Evolutionary conservation across 2,329 filamentous ascomycete genomes (phyloP).

Genomic region (Penicillium sp.): DNA sequence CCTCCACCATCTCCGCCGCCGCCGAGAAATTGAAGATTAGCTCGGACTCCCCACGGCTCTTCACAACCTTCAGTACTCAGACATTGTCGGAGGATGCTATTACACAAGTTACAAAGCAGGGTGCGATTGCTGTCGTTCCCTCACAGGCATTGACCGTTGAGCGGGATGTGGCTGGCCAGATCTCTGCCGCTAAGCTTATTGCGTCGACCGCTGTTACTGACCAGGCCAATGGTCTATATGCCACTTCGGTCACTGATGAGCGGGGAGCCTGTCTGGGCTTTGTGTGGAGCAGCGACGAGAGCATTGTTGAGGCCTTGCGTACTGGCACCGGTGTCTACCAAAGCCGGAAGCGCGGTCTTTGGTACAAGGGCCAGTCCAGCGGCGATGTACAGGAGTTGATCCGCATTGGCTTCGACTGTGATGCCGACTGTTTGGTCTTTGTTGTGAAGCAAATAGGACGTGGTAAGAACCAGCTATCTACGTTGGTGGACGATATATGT

Average conservation of each 20-base stretch:
- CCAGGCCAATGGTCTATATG: slow-evolving; percentile 70
- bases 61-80: slow-evolving; percentile 27
- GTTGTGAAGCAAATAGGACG: slow-evolving; percentile 79
- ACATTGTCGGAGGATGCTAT: slow-evolving; percentile 41
- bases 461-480: slow-evolving; percentile 34
- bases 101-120: slow-evolving; percentile 40
- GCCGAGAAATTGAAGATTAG: slow-evolving; percentile 33
- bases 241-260: slow-evolving; percentile 87
- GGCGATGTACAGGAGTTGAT: slow-evolving; percentile 88
- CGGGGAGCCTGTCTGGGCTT: slow-evolving; percentile 73
- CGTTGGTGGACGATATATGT: not conserved
- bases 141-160: slow-evolving; percentile 61
- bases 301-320: slow-evolving; percentile 72
- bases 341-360: slow-evolving; percentile 86
- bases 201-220: slow-evolving; percentile 71
- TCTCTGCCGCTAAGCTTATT: slow-evolving; percentile 64
- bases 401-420: slow-evolving; percentile 78
- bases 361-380: slow-evolving; percentile 93
- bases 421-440: slow-evolving; percentile 85
- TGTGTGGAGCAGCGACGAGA: slow-evolving; percentile 89
- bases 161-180: slow-evolving; percentile 48
- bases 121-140: slow-evolving; percentile 64
- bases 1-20: slow-evolving; percentile 32
- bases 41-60: slow-evolving; percentile 36
- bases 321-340: slow-evolving; percentile 85